phyloP scores from a whole-genome alignment of 306 rosid species.

The Lathyrus aphaca region DNA sequence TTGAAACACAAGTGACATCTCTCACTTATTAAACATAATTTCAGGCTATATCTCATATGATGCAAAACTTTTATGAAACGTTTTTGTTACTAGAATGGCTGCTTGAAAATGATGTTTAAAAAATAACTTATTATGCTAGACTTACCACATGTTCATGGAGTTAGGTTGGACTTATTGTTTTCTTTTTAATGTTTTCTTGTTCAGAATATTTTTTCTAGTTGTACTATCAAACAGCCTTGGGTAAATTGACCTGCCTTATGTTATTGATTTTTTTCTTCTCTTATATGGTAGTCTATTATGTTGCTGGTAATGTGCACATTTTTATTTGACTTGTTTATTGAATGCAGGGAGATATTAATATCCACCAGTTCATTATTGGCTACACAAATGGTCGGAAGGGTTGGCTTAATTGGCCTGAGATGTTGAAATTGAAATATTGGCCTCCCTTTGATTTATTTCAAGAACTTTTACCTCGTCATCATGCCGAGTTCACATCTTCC shows the following conservation, averaged over 20 bases:
- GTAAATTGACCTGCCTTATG: no score
- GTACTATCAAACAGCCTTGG: no score
- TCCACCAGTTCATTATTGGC: conserved; percentile 83
- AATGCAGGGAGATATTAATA: conserved; percentile 74
- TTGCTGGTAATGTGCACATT: conserved; percentile 5
- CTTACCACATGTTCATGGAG: no score
- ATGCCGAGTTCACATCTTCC: conserved; percentile 67
- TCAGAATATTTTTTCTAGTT: no score
- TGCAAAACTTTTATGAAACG: no score
- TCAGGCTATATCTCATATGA: no score
- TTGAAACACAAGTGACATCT: not conserved
- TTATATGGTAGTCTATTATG: not conserved
- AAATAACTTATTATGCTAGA: no score
- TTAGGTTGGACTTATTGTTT: no score
- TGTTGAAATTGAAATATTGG: conserved; percentile 86
- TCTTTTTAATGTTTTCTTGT: no score
- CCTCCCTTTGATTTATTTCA: conserved; percentile 76
- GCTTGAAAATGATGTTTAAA: no score
- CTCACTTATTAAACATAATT: not conserved
- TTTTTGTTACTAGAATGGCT: no score
- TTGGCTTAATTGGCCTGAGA: conserved; percentile 58
- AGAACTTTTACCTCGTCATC: conserved; percentile 80
- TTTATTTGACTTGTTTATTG: conserved; percentile 20
- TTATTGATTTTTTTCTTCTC: no score
- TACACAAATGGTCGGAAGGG: conserved; percentile 55